A percentile compares a stretch with the other conserved stretches of the same genome.
These are phyloP conservation scores for Primulina huaijiensis DNA, from an alignment of 257 asterid species.

Conservation along the genomic window DNA sequence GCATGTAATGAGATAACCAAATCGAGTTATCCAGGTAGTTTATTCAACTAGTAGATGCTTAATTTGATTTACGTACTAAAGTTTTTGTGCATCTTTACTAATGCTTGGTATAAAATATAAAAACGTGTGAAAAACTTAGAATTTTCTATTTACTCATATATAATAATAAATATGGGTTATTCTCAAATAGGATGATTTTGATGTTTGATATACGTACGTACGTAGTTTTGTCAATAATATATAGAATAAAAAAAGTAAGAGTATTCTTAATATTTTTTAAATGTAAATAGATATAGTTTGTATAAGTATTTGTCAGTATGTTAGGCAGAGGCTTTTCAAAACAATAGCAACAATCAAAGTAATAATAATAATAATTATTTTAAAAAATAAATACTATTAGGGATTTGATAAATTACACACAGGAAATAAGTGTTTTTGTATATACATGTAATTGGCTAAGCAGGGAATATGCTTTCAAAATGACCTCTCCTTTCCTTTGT, in stretches of 20 bases:
- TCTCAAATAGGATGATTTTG: slow-evolving; percentile 11
- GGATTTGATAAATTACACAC: slow-evolving; percentile 16
- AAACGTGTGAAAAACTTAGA: no score
- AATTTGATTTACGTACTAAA: not conserved
- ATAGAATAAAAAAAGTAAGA: not conserved
- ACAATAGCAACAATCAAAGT: slow-evolving; percentile 21
- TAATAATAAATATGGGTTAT: no score
- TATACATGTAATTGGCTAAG: slow-evolving; percentile 26
- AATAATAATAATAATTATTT: not conserved
- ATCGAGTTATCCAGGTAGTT: not conserved
- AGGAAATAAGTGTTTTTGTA: not conserved
- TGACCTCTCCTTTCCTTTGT: slow-evolving; percentile 45
- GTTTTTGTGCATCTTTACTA: no score
- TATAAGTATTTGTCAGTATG: slow-evolving; percentile 23
- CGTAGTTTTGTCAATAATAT: no score
- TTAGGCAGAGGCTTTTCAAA: slow-evolving; percentile 27
- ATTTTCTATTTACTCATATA: no score
- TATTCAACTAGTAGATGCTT: not conserved
- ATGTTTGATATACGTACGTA: no score
- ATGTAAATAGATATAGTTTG: no score
- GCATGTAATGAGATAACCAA: not conserved
- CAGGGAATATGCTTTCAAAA: slow-evolving; percentile 41
- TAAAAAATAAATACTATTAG: slow-evolving; percentile 15
- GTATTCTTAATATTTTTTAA: slow-evolving; percentile 15
- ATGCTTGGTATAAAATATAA: not conserved